phyloP scores from a whole-genome alignment of 257 asterid species.

The Solanum megistacrolobum region DNA sequence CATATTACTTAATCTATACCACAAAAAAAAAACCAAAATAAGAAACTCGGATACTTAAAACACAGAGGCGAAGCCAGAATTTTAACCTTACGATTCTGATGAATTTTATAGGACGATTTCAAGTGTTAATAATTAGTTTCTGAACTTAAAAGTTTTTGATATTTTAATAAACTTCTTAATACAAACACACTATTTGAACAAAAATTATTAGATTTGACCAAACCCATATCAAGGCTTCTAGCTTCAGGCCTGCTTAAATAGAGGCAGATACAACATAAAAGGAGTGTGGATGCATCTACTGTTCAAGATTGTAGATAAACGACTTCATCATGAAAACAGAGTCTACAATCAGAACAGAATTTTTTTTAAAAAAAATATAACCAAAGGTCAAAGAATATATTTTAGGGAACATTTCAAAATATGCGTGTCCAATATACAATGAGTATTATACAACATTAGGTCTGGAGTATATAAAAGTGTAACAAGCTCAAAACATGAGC shows the following conservation, averaged over 20 bases:
- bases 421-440: neutral
- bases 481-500: neutral
- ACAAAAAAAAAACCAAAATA: neutral
- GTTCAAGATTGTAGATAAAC: neutral
- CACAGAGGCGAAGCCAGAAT: too few relatives aligned
- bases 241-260: neutral
- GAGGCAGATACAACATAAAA: neutral
- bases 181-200: too few relatives aligned
- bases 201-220: too few relatives aligned
- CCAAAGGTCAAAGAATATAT: neutral
- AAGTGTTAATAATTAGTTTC: too few relatives aligned
- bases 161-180: too few relatives aligned
- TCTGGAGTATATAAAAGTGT: neutral
- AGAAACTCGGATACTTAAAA: neutral
- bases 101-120: too few relatives aligned
- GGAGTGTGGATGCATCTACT: neutral
- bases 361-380: neutral
- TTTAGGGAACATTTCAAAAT: neutral
- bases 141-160: too few relatives aligned
- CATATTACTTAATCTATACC: constrained; percentile 47
- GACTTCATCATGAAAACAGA: neutral
- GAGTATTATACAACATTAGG: neutral
- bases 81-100: too few relatives aligned
- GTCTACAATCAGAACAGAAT: neutral
- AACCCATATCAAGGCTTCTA: too few relatives aligned